These are phyloP conservation scores for Clitoria ternatea DNA, from an alignment of 306 rosid species.

Conservation along the genomic window DNA sequence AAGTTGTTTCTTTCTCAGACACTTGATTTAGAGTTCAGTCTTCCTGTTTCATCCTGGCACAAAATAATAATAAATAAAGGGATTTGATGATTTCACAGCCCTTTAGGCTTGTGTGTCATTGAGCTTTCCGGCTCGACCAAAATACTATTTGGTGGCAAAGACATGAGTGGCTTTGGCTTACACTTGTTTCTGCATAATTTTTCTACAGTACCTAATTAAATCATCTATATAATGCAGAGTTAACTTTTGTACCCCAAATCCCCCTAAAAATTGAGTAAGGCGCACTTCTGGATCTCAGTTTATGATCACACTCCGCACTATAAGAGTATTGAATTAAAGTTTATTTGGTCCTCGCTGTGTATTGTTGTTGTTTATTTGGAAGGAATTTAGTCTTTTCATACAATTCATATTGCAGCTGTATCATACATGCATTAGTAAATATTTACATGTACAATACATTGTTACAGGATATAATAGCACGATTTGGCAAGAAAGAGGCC, in stretches of 20 bases:
- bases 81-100: not conserved
- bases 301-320: not conserved
- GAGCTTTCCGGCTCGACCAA: not conserved
- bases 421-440: not conserved
- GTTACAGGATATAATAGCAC: slow-evolving; percentile 79
- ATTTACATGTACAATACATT: not conserved
- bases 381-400: not conserved
- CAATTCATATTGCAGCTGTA: not conserved
- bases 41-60: not conserved
- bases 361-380: slow-evolving; percentile 4
- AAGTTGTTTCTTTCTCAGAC: too few relatives aligned
- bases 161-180: not conserved
- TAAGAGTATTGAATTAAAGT: not conserved
- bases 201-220: not conserved
- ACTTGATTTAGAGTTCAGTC: too few relatives aligned
- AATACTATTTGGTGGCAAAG: not conserved
- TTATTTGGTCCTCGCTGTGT: slow-evolving; percentile 1
- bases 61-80: not conserved
- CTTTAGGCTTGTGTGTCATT: not conserved
- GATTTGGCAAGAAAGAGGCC: slow-evolving; percentile 74
- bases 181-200: not conserved
- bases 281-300: not conserved
- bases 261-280: not conserved
- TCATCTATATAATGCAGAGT: not conserved
- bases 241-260: not conserved